Conservation (phyloP, 495 filamentous ascomycete genomes). For the Trichoderma gamsii region DNA sequence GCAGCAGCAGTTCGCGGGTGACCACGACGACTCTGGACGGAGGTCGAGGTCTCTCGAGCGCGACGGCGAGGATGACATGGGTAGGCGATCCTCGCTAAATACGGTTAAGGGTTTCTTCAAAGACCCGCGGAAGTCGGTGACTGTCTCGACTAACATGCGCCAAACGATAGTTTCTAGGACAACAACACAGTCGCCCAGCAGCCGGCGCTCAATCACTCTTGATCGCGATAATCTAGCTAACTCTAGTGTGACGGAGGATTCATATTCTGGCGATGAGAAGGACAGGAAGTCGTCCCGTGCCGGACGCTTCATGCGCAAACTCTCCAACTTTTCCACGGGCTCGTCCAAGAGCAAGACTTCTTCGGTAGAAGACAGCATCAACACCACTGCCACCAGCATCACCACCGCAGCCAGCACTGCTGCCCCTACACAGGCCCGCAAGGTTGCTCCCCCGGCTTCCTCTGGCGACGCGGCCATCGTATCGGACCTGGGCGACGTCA, state of each 20-base stretch:
- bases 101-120: constrained; percentile 50
- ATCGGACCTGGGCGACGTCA: constrained; percentile 75
- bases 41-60: constrained; percentile 30
- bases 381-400: constrained; percentile 34
- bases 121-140: constrained; percentile 38
- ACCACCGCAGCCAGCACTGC: constrained; percentile 14
- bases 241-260: constrained; percentile 12
- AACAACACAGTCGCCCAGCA: constrained; percentile 35
- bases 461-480: constrained; percentile 34
- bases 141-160: constrained; percentile 11
- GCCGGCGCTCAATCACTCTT: constrained; percentile 35
- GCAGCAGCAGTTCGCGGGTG: constrained; percentile 64
- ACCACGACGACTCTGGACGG: constrained; percentile 36
- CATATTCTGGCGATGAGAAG: constrained; percentile 18
- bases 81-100: constrained; percentile 44
- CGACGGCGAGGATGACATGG: constrained; percentile 24
- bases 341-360: constrained; percentile 51
- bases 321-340: constrained; percentile 62
- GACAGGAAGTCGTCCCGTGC: constrained; percentile 42
- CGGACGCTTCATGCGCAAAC: constrained; percentile 71
- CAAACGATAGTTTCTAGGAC: constrained; percentile 5
- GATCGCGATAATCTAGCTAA: constrained; percentile 19
- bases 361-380: constrained; percentile 34
- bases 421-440: constrained; percentile 18
- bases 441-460: not conserved